Percentiles rank a stretch among this genome's conserved stretches.
phyloP scores from a whole-genome alignment of 805 yeast species.

The Ogataea siamensis region DNA sequence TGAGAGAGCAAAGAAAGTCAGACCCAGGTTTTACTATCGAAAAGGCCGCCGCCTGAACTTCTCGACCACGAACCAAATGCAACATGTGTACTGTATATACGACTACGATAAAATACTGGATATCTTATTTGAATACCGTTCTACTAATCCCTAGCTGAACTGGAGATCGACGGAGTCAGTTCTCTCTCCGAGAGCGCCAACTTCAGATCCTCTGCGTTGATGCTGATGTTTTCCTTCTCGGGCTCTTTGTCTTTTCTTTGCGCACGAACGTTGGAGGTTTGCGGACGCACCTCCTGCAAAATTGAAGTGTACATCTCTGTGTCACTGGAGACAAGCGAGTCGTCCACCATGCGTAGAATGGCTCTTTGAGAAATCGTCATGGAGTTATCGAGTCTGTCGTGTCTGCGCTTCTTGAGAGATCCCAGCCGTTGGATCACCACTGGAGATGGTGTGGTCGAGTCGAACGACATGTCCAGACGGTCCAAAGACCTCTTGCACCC shows the following conservation, averaged over 20 bases:
- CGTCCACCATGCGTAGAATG: slow-evolving; percentile 39
- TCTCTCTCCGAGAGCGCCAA: slow-evolving; percentile 27
- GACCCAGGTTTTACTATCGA: slow-evolving; percentile 63
- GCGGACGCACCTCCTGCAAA: slow-evolving; percentile 11
- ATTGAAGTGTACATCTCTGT: slow-evolving; percentile 31
- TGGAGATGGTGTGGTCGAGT: slow-evolving; percentile 19
- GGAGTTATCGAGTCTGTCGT: slow-evolving; percentile 35
- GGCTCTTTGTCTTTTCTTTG: slow-evolving; percentile 6
- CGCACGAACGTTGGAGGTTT: slow-evolving; percentile 9
- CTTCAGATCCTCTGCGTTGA: slow-evolving; percentile 33
- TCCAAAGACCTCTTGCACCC: slow-evolving; percentile 18
- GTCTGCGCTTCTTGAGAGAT: slow-evolving; percentile 23
- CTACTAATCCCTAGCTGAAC: neutral
- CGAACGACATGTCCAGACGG: slow-evolving; percentile 16
- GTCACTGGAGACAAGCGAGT: slow-evolving; percentile 38
- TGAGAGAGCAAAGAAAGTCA: slow-evolving; percentile 54
- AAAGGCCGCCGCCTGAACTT: slow-evolving; percentile 10
- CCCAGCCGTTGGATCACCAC: slow-evolving; percentile 13
- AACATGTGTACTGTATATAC: slow-evolving; percentile 5
- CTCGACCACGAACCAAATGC: neutral
- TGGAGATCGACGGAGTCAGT: slow-evolving; percentile 1
- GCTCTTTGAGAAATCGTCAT: slow-evolving; percentile 37
- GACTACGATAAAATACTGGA: slow-evolving; percentile 6
- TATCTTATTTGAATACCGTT: neutral
- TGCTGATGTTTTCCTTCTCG: slow-evolving; percentile 22